A percentile compares a stretch with the other conserved stretches of the same genome.
phyloP scores from a whole-genome alignment of 2,329 filamentous ascomycete genomes.

The Colletotrichum magnum region DNA sequence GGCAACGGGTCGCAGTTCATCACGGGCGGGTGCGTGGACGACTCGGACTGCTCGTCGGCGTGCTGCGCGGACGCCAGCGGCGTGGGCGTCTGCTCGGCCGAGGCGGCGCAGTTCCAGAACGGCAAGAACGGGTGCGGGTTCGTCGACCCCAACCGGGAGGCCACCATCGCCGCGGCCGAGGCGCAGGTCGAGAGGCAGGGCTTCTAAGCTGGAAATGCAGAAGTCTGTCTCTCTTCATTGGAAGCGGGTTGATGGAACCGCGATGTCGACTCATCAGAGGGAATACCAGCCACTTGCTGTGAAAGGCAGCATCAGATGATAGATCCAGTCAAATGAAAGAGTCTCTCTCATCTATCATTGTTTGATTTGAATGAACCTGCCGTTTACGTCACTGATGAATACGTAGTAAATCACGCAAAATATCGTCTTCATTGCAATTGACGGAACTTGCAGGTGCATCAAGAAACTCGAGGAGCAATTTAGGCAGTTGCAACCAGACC shows the following conservation, averaged over 20 bases:
- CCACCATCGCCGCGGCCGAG: constrained; percentile 38
- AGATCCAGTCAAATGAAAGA: no score
- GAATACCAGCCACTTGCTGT: no score
- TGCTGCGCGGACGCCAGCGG: constrained; percentile 48
- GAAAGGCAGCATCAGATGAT: no score
- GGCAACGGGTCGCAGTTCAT: constrained; percentile 47
- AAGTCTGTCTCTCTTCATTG: not conserved
- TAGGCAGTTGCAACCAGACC: constrained; percentile 12
- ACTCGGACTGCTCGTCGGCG: constrained; percentile 46
- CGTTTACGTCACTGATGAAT: no score
- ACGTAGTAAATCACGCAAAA: not conserved
- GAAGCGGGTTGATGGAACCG: no score
- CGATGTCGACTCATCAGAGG: no score
- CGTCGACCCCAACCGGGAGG: constrained; percentile 40
- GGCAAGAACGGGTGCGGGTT: constrained; percentile 53
- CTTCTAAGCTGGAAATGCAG: constrained; percentile 36
- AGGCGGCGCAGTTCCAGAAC: constrained; percentile 46
- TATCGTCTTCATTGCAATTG: not conserved
- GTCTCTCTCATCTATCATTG: no score
- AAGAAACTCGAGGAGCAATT: not conserved
- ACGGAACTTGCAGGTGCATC: not conserved
- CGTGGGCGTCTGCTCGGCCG: constrained; percentile 48
- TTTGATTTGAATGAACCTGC: no score
- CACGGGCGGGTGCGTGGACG: constrained; percentile 47
- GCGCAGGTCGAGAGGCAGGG: constrained; percentile 37